phyloP scores from a whole-genome alignment of 768 basidiomycete species.

The Epithele typhae region DNA sequence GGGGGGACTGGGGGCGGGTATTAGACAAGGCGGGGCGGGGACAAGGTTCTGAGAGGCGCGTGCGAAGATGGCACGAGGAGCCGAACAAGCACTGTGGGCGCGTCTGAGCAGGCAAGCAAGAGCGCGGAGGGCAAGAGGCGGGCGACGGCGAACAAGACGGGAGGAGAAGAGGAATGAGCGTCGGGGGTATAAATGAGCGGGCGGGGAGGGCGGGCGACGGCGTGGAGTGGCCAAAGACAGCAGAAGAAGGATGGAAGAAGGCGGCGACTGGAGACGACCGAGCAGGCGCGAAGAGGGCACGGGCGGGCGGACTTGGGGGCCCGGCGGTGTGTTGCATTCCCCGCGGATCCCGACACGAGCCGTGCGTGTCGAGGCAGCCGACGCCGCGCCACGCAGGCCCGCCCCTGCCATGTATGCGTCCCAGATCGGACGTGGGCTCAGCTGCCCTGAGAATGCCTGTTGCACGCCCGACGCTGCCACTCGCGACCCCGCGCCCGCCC shows the following conservation, averaged over 20 bases:
- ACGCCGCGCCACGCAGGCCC: not conserved
- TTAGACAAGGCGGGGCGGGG: not conserved
- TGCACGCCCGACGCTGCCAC: too few relatives aligned
- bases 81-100: constrained; percentile 13
- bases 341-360: too few relatives aligned
- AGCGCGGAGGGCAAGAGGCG: constrained; percentile 1
- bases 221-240: constrained; percentile 1
- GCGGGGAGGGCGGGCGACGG: not conserved
- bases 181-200: not conserved
- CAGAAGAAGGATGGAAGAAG: not conserved
- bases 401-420: not conserved
- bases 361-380: constrained; percentile 2
- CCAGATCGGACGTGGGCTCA: not conserved
- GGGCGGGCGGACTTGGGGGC: not conserved
- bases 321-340: too few relatives aligned
- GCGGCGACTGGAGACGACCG: too few relatives aligned
- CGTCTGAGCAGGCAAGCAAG: constrained; percentile 3
- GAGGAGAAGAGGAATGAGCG: not conserved
- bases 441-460: constrained; percentile 3
- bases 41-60: constrained; percentile 3
- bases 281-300: not conserved
- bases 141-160: not conserved
- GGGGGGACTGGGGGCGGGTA: not conserved
- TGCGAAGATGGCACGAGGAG: constrained; percentile 9
- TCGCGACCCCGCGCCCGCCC: too few relatives aligned